Base-by-base conservation (phyloP, 768 basidiomycete species). In the Scleroderma citrinum region DNA sequence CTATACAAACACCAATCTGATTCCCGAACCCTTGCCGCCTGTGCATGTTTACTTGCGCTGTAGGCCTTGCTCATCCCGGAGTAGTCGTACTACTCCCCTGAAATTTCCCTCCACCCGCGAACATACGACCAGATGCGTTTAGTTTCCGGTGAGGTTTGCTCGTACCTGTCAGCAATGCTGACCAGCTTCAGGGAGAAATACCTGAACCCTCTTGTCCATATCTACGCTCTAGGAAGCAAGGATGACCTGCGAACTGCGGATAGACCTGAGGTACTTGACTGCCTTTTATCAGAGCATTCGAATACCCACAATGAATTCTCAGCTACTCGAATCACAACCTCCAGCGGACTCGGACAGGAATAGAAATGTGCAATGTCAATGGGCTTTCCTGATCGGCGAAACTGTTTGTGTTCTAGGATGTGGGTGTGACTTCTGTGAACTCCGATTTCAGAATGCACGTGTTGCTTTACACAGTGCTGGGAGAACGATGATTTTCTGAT, bases 141-240 rank as follows among this genome's bases (percentile, higher is more conserved):
- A 3, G 21, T 42, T 26, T 23, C 6, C 2, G 8, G 40, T 14
- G 2, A 29, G 24, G 24, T 29, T 16, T 42, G 21, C 19, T n/a
- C 40, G 10, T 26, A 6, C 23, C 13, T 42, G 13, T 24, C 42
- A 5, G 23, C 20, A 35, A 57, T 61, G 55, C 29, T 53, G n/a
- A 6, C 20, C 41, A 54, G 46, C 44, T 57, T 63, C 20, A 49
- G 26, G 54, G 47, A 50, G 14, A 42, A 36, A 13, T 39, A 47
- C 19, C 11, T 38, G 14, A 24, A 40, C 37, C 49, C 45, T 11
- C 41, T 48, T 24, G 46, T 45, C 34, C 29, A 21, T 36, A 10
- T 13, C 5, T 11, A 14, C 24, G 10, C 23, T 14, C 32, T 3
- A 1, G 16, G n/a, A 7, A 6, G 34, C 13, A 24, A 6, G 5